Base-by-base conservation (phyloP, 2,329 filamentous ascomycete genomes). In the Exophiala viscosa region DNA sequence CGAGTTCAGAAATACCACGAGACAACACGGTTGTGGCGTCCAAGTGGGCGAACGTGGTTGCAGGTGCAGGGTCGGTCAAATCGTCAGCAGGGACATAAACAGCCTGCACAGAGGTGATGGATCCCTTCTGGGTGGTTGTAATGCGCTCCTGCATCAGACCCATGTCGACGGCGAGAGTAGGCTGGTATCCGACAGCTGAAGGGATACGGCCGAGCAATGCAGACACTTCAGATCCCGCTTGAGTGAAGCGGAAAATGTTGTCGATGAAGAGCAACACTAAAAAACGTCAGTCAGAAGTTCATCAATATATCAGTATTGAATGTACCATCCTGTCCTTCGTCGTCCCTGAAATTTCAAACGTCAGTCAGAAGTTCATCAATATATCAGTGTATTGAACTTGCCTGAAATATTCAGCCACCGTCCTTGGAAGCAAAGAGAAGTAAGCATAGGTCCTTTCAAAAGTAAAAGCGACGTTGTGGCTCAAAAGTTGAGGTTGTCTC, bases 221-320 rank as follows among this genome's bases (percentile, higher is more conserved):
- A 81, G 92, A 97, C 85, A 99, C 93, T 81, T 99, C 93, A 70
- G 93, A 97, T 91, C 93, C 93, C 75, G 93, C 93, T 81, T 97
- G 92, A 65, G 92, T 96, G 85, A 97, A 97, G 72, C 93, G 88
- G 90, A 96, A 97, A 80, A 99, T 97, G 85, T 99, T 99, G 87
- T 99, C 93, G 76, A 97, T 97, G 84, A 97, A 96, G 76, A 96
- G 90, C 73, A 96, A 83, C 84, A 96, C 90, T 87, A 33, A 55
- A 5, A 28, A 23, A 28, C 1, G 8, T 52, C 43, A 38, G 43
- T 36, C 36, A 8, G 3, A 35, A 13, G 3, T 38, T 42, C 18
- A n/a, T 14, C 11, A 34, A 41, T 7, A 40, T 28, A 17, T 7
- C 28, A 39, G 42, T 46, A 28, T 5, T 45, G 52, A 63, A 68